These are phyloP conservation scores for Neocucurbitaria cava DNA, from an alignment of 2,329 filamentous ascomycete species.

Conservation along the genomic window DNA sequence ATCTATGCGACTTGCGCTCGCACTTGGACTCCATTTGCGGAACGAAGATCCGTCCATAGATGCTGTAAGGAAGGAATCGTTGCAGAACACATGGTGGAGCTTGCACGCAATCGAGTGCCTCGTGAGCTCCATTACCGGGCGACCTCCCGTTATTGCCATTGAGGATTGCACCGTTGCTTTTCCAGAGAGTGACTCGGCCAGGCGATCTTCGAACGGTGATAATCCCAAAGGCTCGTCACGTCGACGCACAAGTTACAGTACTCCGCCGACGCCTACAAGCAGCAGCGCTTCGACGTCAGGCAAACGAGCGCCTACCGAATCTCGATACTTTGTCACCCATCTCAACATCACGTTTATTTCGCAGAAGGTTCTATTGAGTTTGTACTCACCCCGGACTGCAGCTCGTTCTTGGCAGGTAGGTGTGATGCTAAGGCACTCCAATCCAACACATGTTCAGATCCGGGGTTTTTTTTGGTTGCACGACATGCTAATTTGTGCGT, in stretches of 20 bases:
- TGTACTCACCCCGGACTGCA: constrained; percentile 47
- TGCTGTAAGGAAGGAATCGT: constrained; percentile 38
- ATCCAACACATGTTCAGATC: background rate
- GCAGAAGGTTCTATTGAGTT: constrained; percentile 36
- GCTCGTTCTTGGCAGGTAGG: constrained; percentile 44
- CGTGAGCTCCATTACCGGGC: constrained; percentile 48
- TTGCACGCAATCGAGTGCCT: constrained; percentile 48
- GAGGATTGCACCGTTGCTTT: constrained; percentile 43
- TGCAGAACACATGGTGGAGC: constrained; percentile 51
- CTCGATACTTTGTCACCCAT: constrained; percentile 16
- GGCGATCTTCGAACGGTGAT: background rate
- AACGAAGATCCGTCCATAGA: constrained; percentile 39
- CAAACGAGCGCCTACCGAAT: background rate
- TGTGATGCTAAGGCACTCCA: background rate
- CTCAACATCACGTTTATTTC: constrained; percentile 40
- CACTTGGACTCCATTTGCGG: constrained; percentile 49
- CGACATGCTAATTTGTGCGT: constrained; percentile 4
- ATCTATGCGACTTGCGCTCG: constrained; percentile 46
- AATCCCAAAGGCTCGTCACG: background rate
- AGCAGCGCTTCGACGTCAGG: constrained; percentile 1
- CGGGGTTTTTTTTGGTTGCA: no score
- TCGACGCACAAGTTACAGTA: background rate
- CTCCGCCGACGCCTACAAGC: background rate
- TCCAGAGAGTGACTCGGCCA: constrained; percentile 22
- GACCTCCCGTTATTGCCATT: constrained; percentile 44